Base-by-base conservation (phyloP, 352 stramenopile genomes). In the Phytopythium helicoides region DNA sequence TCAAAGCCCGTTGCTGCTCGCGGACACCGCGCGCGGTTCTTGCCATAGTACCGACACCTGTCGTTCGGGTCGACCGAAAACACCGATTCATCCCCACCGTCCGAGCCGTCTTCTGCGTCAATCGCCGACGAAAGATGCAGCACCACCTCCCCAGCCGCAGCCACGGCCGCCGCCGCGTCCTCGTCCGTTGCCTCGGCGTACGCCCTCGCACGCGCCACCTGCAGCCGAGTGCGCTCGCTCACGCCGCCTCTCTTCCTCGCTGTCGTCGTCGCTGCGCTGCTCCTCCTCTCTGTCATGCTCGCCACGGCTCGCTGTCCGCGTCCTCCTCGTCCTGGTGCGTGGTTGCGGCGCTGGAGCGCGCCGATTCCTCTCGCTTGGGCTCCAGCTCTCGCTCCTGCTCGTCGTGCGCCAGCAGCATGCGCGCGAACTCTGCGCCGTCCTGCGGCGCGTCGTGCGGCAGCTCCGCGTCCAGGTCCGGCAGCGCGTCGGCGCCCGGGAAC, bases 1-100 rank as follows among this genome's bases (percentile, higher is more conserved):
- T 93, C 80, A n/a, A 85, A 53, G 3, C 82, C 82, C n/a, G 82
- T 87, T 0, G 82, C 69, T 3, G 68, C 69, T 11, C 82, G 76
- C 15, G 75, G 73, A 47, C 82, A 93, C 18, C 81, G 71, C 56
- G 73, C 65, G 11, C 78, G 80, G 54, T 83, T 77, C 59, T 85
- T 88, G 48, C 79, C 83, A 45, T 86, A 86, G 60, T 89, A 93
- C 22, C 72, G 72, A 35, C 82, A 93, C 5, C 71, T 70, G 47
- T 76, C 79, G 41, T 77, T 75, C 10, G 58, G 47, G 23, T 60
- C 45, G 6, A 73, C 42, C 10, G 54, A 47, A 2, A 50, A 42
- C 9, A 70, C 61, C 3, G 59, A 62, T 38, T 66, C 66, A 9
- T 52, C 47, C 16, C 9, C 14, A 4, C 42, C 42, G 38, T 34